Evolutionary conservation across 495 filamentous ascomycete genomes (phyloP).

Genomic region (Wilcoxina mikolae): DNA sequence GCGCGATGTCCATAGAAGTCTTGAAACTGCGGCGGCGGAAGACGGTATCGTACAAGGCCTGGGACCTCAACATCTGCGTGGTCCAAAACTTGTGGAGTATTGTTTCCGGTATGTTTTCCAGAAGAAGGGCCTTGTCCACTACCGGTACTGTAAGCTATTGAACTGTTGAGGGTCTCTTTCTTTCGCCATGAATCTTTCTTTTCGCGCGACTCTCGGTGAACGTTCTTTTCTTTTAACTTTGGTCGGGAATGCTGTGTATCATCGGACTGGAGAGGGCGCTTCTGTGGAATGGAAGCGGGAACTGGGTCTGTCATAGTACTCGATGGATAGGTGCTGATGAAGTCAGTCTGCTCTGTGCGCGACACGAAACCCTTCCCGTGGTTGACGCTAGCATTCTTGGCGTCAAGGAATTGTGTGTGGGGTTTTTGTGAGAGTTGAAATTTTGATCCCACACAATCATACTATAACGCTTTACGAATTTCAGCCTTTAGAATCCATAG

Average conservation of each 20-base stretch:
- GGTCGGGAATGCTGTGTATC: slow-evolving; percentile 27
- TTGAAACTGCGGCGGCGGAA: slow-evolving; percentile 37
- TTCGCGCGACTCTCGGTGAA: slow-evolving; percentile 36
- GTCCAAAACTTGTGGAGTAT: slow-evolving; percentile 15
- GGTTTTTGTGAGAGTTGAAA: too few species aligned
- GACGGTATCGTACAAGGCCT: slow-evolving; percentile 42
- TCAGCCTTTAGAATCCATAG: neutral
- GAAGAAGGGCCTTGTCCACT: neutral
- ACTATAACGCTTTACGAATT: neutral
- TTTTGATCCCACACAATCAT: neutral
- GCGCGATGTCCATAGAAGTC: slow-evolving; percentile 27
- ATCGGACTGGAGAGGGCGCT: slow-evolving; percentile 31
- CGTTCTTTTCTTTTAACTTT: slow-evolving; percentile 36
- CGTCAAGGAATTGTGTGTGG: too few species aligned
- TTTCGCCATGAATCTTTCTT: slow-evolving; percentile 53
- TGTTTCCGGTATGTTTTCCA: slow-evolving; percentile 23
- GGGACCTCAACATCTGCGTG: slow-evolving; percentile 11
- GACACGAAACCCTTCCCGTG: too few species aligned
- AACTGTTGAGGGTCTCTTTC: slow-evolving; percentile 32
- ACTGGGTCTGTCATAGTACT: neutral
- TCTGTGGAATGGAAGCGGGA: slow-evolving; percentile 37
- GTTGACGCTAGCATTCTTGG: too few species aligned
- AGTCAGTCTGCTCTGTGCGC: too few species aligned
- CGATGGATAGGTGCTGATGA: too few species aligned
- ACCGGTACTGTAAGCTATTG: neutral